Conservation (phyloP, 805 yeast genomes). For the Candida quercuum region DNA sequence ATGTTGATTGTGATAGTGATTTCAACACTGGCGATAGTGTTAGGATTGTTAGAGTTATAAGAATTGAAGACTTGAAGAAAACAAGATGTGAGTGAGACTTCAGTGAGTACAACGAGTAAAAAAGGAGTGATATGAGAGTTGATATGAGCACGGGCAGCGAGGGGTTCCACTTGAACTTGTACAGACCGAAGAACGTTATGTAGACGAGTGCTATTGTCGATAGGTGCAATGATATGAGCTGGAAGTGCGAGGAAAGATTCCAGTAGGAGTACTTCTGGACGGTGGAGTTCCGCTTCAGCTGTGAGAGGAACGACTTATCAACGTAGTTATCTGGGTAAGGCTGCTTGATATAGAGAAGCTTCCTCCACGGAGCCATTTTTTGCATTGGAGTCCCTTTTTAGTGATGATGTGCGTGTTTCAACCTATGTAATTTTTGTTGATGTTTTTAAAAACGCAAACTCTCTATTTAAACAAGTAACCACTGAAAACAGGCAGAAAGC, state of each 20-base stretch:
- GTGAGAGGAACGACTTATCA: conserved; percentile 74
- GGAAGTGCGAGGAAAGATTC: conserved; percentile 66
- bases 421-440: no score
- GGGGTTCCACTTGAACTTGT: conserved; percentile 46
- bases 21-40: conserved; percentile 86
- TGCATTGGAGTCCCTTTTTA: background rate
- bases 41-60: conserved; percentile 65
- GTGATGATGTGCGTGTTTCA: no score
- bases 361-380: conserved; percentile 57
- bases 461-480: no score
- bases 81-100: background rate
- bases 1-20: conserved; percentile 81
- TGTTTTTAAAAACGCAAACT: no score
- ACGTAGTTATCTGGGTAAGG: conserved; percentile 91
- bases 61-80: conserved; percentile 54
- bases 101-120: background rate
- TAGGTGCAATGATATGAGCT: conserved; percentile 61
- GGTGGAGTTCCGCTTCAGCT: conserved; percentile 69
- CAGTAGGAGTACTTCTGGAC: conserved; percentile 61
- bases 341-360: conserved; percentile 79
- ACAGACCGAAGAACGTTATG: conserved; percentile 61
- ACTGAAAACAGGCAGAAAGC: background rate
- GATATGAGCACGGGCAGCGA: conserved; percentile 33
- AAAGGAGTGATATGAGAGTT: conserved; percentile 30
- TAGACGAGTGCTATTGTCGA: conserved; percentile 59